A percentile compares a stretch with the other conserved stretches of the same genome.
Evolutionary conservation across 2,329 filamentous ascomycete genomes (phyloP).

Genomic region (Venturia asperata): DNA sequence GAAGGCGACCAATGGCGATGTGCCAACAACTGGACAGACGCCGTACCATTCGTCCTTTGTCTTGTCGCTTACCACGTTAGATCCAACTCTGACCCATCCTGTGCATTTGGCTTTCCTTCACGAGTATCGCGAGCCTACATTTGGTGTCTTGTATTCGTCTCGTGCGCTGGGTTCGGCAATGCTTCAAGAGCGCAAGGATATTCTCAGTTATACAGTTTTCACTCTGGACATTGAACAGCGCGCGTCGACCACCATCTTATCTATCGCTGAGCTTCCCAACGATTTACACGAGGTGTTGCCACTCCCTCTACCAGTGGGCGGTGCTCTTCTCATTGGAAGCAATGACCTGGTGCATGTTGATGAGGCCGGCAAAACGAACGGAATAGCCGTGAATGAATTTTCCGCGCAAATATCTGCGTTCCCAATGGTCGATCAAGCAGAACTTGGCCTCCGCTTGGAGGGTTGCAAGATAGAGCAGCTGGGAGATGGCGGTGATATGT

Average conservation of each 20-base stretch:
- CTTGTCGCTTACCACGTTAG: slow-evolving; percentile 78
- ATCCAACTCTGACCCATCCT: slow-evolving; percentile 76
- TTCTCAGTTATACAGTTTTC: slow-evolving; percentile 86
- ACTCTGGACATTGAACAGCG: slow-evolving; percentile 89
- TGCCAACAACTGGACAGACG: slow-evolving; percentile 42
- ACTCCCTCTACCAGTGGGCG: slow-evolving; percentile 78
- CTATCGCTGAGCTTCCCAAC: slow-evolving; percentile 75
- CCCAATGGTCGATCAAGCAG: slow-evolving; percentile 76
- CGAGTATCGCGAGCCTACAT: slow-evolving; percentile 96
- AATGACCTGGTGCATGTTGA: slow-evolving; percentile 95
- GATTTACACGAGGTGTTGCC: slow-evolving; percentile 79
- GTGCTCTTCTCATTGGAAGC: slow-evolving; percentile 74
- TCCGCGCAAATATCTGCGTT: slow-evolving; percentile 77
- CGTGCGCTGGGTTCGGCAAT: slow-evolving; percentile 67
- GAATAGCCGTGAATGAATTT: slow-evolving; percentile 87
- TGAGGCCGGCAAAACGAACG: slow-evolving; percentile 88
- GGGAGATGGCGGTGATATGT: slow-evolving; percentile 71
- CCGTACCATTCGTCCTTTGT: slow-evolving; percentile 91
- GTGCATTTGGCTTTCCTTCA: slow-evolving; percentile 88
- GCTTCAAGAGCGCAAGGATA: slow-evolving; percentile 68
- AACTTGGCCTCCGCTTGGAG: slow-evolving; percentile 72
- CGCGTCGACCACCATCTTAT: slow-evolving; percentile 86
- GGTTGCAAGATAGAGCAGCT: slow-evolving; percentile 70
- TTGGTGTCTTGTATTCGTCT: slow-evolving; percentile 82
- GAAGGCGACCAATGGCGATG: slow-evolving; percentile 30